Evolutionary conservation across 805 yeast genomes (phyloP), one percentile per base, ranked within the genome.

Genomic region (Pichia nanzhaoensis): DNA sequence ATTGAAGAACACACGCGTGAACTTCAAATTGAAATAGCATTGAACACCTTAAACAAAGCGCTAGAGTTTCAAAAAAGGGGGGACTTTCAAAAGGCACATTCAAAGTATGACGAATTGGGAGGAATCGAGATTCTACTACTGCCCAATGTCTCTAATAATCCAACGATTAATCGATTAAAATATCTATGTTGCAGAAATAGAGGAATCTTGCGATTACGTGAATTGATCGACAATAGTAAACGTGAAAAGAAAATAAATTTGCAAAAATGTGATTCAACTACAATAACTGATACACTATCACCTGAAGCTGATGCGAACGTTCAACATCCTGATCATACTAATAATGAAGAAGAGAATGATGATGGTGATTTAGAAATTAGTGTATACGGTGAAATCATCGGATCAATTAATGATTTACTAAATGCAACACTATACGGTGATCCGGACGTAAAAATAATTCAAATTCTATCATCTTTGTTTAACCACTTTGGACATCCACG

Each of bases 1-100:
- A 84, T 82, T 30, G 96, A 90, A 51, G 91, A 88, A 51, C 95
- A 89, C 56, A 84, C 97, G 1, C 70, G 96, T 39, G 99, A 93
- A 59, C 68, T 91, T 20, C 97, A 91, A 65, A 74, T 81, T 18
- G 98, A 93, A 61, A 85, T 84, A 57, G 93, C 95, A 3, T 82
- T 84, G 60, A 78, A 77, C 52, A 64, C 80, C 12, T 88, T 84
- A 58, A 87, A 87, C 54, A 63, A 65, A 18, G 96, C 96, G 0
- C 67, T 93, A 37, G 61, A 64, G 9, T 65, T 66, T 9, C 91
- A 93, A 52, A 78, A 80, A 50, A 60, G 66, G 1, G 63, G 66
- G 3, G 57, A 75, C 2, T 73, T 70, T 48, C 63, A 61, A 0
- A 69, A 65, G 3, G 82, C 97, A 0, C 70, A 71, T 34, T 53